These are phyloP conservation scores for Boletus vinaceobasis DNA, from an alignment of 768 basidiomycete genomes.

Conservation along the genomic window DNA sequence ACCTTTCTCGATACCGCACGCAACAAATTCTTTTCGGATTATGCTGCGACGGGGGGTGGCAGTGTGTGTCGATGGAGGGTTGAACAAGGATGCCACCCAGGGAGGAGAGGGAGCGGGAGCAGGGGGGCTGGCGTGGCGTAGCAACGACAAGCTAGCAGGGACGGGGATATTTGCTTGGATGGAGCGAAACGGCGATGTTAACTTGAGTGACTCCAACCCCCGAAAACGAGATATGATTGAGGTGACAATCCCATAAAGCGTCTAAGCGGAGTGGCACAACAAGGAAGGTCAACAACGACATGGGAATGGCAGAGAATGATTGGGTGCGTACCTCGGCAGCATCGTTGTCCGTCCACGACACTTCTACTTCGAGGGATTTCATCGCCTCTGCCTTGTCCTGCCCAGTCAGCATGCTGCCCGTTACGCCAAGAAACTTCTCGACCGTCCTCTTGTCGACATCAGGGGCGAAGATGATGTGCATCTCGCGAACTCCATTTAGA, in stretches of 20 bases:
- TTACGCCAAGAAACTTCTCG: constrained; percentile 29
- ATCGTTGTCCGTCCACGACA: constrained; percentile 25
- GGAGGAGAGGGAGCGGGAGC: constrained; percentile 6
- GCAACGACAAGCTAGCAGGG: neutral
- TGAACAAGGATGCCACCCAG: neutral
- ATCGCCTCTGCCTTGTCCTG: constrained; percentile 10
- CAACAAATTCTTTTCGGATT: constrained; percentile 27
- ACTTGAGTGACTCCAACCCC: constrained; percentile 26
- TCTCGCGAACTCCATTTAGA: constrained; percentile 25
- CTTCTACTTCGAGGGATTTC: constrained; percentile 27
- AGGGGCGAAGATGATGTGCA: constrained; percentile 29
- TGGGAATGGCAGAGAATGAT: neutral
- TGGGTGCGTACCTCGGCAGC: constrained; percentile 24
- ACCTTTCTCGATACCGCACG: constrained; percentile 21
- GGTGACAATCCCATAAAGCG: constrained; percentile 27
- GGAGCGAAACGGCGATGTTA: constrained; percentile 32
- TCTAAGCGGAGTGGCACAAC: constrained; percentile 9
- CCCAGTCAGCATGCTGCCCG: constrained; percentile 22
- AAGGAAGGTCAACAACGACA: neutral
- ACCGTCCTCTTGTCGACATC: constrained; percentile 33
- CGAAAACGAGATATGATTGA: constrained; percentile 32
- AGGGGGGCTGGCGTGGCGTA: neutral
- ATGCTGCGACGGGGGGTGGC: neutral
- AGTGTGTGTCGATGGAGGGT: neutral
- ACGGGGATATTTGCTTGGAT: constrained; percentile 18